Evolutionary conservation across 2,329 filamentous ascomycete species (phyloP).

Genomic region (Tolypocladium inflatum): DNA sequence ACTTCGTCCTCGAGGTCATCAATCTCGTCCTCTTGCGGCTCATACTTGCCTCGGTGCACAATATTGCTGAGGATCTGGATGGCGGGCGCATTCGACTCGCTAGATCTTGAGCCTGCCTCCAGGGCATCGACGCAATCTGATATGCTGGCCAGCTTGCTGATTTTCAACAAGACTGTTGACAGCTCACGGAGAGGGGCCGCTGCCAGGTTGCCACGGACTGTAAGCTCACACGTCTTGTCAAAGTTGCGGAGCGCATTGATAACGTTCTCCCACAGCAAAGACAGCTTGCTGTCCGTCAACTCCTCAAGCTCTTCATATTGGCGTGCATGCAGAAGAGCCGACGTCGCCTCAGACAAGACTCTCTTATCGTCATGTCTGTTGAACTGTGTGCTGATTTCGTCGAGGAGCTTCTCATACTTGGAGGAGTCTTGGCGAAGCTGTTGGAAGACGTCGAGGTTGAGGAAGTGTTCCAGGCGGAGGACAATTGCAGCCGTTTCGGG

Average conservation of each 20-base stretch:
- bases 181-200: conserved; percentile 58
- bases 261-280: conserved; percentile 77
- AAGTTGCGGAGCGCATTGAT: conserved; percentile 64
- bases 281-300: conserved; percentile 69
- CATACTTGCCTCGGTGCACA: conserved; percentile 62
- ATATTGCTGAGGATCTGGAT: conserved; percentile 66
- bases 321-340: conserved; percentile 74
- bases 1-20: conserved; percentile 74
- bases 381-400: conserved; percentile 92
- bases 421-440: conserved; percentile 80
- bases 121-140: conserved; percentile 69
- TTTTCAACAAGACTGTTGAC: conserved; percentile 64
- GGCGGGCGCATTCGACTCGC: conserved; percentile 38
- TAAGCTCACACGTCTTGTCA: conserved; percentile 62
- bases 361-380: conserved; percentile 80
- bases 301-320: conserved; percentile 85
- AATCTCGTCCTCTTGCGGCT: conserved; percentile 58
- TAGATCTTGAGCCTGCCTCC: conserved; percentile 48
- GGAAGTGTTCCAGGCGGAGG: conserved; percentile 72
- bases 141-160: conserved; percentile 71
- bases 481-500: conserved; percentile 80
- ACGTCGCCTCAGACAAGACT: conserved; percentile 75
- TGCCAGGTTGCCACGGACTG: conserved; percentile 58
- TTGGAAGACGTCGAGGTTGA: conserved; percentile 81
- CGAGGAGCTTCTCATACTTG: conserved; percentile 69